Conservation (phyloP, 202 grass and related monocot species). For the Bolboschoenoplectus hybrid region DNA sequence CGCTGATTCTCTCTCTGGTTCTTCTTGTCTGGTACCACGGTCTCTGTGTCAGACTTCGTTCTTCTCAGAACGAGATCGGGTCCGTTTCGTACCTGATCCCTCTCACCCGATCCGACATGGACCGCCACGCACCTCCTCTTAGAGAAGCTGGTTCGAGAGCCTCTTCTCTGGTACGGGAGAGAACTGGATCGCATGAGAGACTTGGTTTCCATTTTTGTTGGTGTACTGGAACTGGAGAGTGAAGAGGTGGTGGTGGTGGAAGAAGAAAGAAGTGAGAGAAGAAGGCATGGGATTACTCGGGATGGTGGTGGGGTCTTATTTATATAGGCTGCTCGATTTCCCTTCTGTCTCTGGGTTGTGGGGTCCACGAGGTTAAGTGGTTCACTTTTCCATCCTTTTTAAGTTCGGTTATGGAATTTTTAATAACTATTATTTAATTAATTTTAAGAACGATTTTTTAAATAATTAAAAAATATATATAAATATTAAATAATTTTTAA, state of each 20-base stretch:
- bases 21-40: slow-evolving; percentile 24
- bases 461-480: too few species aligned
- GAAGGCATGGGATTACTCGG: not conserved
- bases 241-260: not conserved
- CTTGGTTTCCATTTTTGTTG: not conserved
- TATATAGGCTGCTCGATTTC: slow-evolving; percentile 30
- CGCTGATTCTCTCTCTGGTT: slow-evolving; percentile 42
- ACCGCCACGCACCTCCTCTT: slow-evolving; percentile 34
- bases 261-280: not conserved
- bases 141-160: not conserved
- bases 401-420: too few species aligned
- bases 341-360: not conserved
- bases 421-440: too few species aligned
- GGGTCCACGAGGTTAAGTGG: not conserved
- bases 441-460: too few species aligned
- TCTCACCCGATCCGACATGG: slow-evolving; percentile 32
- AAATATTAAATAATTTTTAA: too few species aligned
- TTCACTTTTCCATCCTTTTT: not conserved
- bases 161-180: not conserved
- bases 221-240: not conserved
- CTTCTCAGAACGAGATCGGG: not conserved
- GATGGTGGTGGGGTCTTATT: not conserved
- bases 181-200: not conserved
- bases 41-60: slow-evolving; percentile 22
- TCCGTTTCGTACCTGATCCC: not conserved